Conservation (phyloP, 495 filamentous ascomycete species). For the Hypoxylon trugodes region DNA sequence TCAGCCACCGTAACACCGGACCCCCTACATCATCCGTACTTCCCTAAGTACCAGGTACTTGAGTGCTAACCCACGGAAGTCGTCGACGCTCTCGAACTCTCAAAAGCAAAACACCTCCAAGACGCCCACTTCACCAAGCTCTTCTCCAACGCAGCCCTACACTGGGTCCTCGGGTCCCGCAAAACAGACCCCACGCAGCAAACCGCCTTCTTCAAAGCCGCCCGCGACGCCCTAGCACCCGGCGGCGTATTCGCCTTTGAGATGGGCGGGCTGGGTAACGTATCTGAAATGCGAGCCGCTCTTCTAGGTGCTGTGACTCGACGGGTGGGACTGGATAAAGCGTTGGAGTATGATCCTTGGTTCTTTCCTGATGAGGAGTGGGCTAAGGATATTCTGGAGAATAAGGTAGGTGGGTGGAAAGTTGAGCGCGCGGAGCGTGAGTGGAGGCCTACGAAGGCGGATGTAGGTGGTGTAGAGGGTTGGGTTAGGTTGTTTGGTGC, state of each 20-base stretch:
- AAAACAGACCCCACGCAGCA: constrained; percentile 29
- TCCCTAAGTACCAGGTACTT: too few relatives aligned
- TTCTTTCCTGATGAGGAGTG: constrained; percentile 73
- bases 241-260: constrained; percentile 74
- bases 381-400: constrained; percentile 61
- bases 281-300: constrained; percentile 69
- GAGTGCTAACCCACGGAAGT: constrained; percentile 33
- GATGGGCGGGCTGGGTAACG: constrained; percentile 77
- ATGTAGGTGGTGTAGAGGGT: constrained; percentile 69
- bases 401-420: constrained; percentile 62
- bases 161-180: constrained; percentile 72
- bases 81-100: constrained; percentile 47
- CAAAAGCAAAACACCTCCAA: constrained; percentile 35
- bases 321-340: constrained; percentile 59
- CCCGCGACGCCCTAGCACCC: constrained; percentile 60
- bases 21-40: background rate
- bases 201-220: constrained; percentile 55
- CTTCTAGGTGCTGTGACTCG: constrained; percentile 62
- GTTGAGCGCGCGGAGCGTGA: constrained; percentile 70
- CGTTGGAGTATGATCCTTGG: constrained; percentile 68
- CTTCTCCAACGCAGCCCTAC: constrained; percentile 81
- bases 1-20: background rate
- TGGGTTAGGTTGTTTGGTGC: constrained; percentile 75
- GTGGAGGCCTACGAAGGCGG: constrained; percentile 67
- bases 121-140: constrained; percentile 63